Evolutionary conservation across 148 eudicot genomes (phyloP).

Genomic region (Simmondsia chinensis): DNA sequence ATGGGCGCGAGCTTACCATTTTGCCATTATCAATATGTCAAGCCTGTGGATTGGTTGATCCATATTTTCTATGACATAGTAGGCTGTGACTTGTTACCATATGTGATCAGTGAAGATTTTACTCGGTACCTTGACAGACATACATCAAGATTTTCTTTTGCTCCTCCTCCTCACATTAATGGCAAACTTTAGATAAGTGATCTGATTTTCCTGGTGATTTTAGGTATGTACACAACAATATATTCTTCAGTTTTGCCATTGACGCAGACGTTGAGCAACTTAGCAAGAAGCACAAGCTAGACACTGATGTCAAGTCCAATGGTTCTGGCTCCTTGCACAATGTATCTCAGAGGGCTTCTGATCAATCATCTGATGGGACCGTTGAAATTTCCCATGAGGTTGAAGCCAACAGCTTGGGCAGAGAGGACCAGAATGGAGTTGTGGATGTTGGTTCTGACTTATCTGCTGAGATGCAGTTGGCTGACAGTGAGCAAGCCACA

Average conservation of each 20-base stretch:
- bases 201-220: slow-evolving; percentile 10
- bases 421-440: slow-evolving; percentile 26
- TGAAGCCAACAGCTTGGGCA: slow-evolving; percentile 21
- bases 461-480: slow-evolving; percentile 60
- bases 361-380: slow-evolving; percentile 19
- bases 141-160: neutral
- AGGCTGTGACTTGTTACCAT: too few relatives aligned
- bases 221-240: slow-evolving; percentile 99
- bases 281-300: slow-evolving; percentile 35
- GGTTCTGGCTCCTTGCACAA: slow-evolving; percentile 8
- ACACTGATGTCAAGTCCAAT: slow-evolving; percentile 26
- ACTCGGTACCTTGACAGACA: too few relatives aligned
- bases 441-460: slow-evolving; percentile 32
- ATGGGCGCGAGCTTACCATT: too few relatives aligned
- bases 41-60: too few relatives aligned
- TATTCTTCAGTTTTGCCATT: slow-evolving; percentile 99
- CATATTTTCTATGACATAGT: too few relatives aligned
- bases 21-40: too few relatives aligned
- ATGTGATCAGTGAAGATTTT: too few relatives aligned
- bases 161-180: neutral
- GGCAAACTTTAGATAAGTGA: neutral
- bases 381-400: slow-evolving; percentile 26
- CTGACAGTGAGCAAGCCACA: slow-evolving; percentile 98
- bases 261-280: slow-evolving; percentile 89
- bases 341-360: slow-evolving; percentile 22